These are phyloP conservation scores for Mortierella claussenii DNA, from an alignment of 192 early-diverging fungal species.

Conservation along the genomic window DNA sequence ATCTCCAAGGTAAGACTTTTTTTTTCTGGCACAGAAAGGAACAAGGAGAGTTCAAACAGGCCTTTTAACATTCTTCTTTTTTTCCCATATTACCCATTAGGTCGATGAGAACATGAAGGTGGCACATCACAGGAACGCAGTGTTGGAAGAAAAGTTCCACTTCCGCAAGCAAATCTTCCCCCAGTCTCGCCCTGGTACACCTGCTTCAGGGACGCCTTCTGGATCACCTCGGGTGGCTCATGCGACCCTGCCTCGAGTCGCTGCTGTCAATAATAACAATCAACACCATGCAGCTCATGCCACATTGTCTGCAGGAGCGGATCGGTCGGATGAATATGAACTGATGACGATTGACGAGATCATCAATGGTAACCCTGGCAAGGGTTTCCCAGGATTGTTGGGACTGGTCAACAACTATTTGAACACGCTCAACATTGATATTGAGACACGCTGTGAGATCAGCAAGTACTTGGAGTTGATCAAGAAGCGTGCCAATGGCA, in stretches of 20 bases:
- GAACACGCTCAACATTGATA: constrained; percentile 75
- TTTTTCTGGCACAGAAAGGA: too few relatives aligned
- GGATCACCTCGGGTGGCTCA: constrained; percentile 30
- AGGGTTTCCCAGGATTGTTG: constrained; percentile 84
- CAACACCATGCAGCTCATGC: not conserved
- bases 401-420: constrained; percentile 87
- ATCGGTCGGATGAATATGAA: constrained; percentile 64
- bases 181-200: constrained; percentile 51
- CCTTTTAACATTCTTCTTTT: not conserved
- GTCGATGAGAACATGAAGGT: constrained; percentile 95
- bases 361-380: constrained; percentile 82
- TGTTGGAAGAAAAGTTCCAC: constrained; percentile 83
- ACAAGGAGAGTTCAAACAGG: not conserved
- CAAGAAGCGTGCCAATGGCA: constrained; percentile 81
- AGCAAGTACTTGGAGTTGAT: constrained; percentile 84
- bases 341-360: constrained; percentile 92
- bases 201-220: constrained; percentile 38
- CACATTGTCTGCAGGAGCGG: constrained; percentile 11
- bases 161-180: constrained; percentile 89
- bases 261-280: not conserved
- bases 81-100: constrained; percentile 30
- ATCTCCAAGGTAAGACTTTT: constrained; percentile 79
- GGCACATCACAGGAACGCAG: constrained; percentile 88
- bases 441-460: constrained; percentile 74
- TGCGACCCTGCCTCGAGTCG: constrained; percentile 23